Evolutionary conservation across 2,329 filamentous ascomycete species (phyloP).

Genomic region (Knoxdaviesia capensis): DNA sequence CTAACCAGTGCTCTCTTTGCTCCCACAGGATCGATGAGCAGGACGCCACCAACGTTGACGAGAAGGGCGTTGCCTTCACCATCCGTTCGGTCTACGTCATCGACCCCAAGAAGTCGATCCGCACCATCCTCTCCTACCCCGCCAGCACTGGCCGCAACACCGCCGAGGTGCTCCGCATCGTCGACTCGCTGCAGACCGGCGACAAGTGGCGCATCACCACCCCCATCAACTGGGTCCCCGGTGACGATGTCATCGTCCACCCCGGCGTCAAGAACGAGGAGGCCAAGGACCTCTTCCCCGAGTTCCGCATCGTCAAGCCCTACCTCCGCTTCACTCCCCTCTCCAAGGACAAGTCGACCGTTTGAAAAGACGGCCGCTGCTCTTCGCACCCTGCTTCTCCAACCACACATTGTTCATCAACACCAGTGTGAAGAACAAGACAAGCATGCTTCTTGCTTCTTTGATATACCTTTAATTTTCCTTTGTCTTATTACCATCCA

Average conservation of each 20-base stretch:
- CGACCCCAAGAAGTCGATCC: constrained; percentile 83
- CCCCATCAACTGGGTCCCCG: constrained; percentile 76
- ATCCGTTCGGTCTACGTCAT: constrained; percentile 92
- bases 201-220: constrained; percentile 80
- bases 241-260: constrained; percentile 84
- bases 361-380: constrained; percentile 7
- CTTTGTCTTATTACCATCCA: background rate
- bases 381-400: background rate
- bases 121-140: constrained; percentile 81
- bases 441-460: too few relatives aligned
- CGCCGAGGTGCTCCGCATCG: constrained; percentile 55
- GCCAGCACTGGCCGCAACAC: constrained; percentile 76
- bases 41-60: constrained; percentile 62
- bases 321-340: constrained; percentile 57
- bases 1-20: too few relatives aligned
- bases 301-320: constrained; percentile 47
- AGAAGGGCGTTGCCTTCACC: constrained; percentile 74
- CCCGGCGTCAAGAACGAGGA: constrained; percentile 65
- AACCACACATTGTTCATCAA: too few relatives aligned
- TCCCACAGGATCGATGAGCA: constrained; percentile 48
- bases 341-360: constrained; percentile 29
- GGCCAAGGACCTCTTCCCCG: constrained; percentile 72
- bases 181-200: constrained; percentile 63
- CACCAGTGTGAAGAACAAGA: too few relatives aligned
- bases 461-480: background rate